A percentile compares a stretch with the other conserved stretches of the same genome.
phyloP scores from a whole-genome alignment of 768 basidiomycete species.

The Tremella yokohamensis region DNA sequence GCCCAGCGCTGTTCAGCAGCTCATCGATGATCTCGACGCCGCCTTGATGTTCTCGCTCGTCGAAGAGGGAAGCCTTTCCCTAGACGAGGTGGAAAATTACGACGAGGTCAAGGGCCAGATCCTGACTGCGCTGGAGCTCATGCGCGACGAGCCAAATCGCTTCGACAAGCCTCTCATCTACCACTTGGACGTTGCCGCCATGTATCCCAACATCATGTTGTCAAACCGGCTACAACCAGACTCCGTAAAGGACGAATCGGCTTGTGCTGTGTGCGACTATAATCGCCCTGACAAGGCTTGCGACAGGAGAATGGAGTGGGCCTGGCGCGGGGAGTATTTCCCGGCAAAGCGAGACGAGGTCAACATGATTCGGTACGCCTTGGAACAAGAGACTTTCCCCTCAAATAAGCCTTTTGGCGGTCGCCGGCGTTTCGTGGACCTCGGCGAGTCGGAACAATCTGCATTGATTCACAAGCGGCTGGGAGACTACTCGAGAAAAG shows the following conservation, averaged over 20 bases:
- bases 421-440: constrained; percentile 75
- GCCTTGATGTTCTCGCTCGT: constrained; percentile 83
- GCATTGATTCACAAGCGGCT: constrained; percentile 91
- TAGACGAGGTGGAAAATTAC: constrained; percentile 89
- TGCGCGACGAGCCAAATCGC: constrained; percentile 87
- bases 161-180: constrained; percentile 92
- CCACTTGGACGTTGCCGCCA: constrained; percentile 96
- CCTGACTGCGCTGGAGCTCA: constrained; percentile 68
- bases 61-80: constrained; percentile 69
- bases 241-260: constrained; percentile 92
- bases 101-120: constrained; percentile 84
- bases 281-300: constrained; percentile 94
- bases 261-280: constrained; percentile 96
- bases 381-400: constrained; percentile 91
- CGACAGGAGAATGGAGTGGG: constrained; percentile 91
- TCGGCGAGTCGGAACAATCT: constrained; percentile 79
- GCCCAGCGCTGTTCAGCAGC: constrained; percentile 79
- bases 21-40: constrained; percentile 89
- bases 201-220: constrained; percentile 99
- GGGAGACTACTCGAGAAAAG: constrained; percentile 96
- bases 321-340: constrained; percentile 98
- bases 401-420: constrained; percentile 69
- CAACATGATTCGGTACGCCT: constrained; percentile 96
- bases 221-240: constrained; percentile 98
- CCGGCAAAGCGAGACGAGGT: constrained; percentile 95